phyloP scores from a whole-genome alignment of 2,329 filamentous ascomycete genomes.

The Apiospora malaysiana region DNA sequence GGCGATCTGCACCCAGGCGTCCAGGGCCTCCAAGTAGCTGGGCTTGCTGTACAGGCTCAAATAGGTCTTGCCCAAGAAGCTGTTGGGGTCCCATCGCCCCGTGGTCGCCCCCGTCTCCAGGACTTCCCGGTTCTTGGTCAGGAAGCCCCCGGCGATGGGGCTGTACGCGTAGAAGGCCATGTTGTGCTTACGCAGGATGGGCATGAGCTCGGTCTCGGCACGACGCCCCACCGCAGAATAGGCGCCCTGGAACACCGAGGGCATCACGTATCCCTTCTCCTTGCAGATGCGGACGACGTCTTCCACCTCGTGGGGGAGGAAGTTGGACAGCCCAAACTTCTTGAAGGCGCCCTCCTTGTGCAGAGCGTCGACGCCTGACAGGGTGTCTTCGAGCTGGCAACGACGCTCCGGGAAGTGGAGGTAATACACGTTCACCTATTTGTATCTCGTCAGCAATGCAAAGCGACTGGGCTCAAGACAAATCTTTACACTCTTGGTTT shows the following conservation, averaged over 20 bases:
- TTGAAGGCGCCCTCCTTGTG: conserved; percentile 49
- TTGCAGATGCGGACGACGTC: conserved; percentile 50
- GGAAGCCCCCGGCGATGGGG: conserved; percentile 29
- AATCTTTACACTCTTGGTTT: conserved; percentile 24
- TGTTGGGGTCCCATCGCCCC: conserved; percentile 21
- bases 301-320: conserved; percentile 49
- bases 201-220: conserved; percentile 49
- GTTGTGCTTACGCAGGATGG: conserved; percentile 46
- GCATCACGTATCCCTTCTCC: conserved; percentile 46
- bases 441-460: conserved; percentile 22
- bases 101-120: conserved; percentile 16
- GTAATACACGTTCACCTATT: conserved; percentile 43
- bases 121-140: conserved; percentile 21
- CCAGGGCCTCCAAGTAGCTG: conserved; percentile 25
- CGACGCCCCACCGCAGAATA: conserved; percentile 53
- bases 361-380: conserved; percentile 48
- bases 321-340: conserved; percentile 54
- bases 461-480: conserved; percentile 10
- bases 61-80: conserved; percentile 19
- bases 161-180: conserved; percentile 53
- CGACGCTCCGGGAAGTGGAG: conserved; percentile 53
- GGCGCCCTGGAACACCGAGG: conserved; percentile 53
- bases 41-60: conserved; percentile 21
- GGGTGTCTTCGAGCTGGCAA: conserved; percentile 48
- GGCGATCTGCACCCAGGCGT: conserved; percentile 19